These are phyloP conservation scores for Sugiyamaella valdiviana DNA, from an alignment of 805 yeast genomes.

Conservation along the genomic window DNA sequence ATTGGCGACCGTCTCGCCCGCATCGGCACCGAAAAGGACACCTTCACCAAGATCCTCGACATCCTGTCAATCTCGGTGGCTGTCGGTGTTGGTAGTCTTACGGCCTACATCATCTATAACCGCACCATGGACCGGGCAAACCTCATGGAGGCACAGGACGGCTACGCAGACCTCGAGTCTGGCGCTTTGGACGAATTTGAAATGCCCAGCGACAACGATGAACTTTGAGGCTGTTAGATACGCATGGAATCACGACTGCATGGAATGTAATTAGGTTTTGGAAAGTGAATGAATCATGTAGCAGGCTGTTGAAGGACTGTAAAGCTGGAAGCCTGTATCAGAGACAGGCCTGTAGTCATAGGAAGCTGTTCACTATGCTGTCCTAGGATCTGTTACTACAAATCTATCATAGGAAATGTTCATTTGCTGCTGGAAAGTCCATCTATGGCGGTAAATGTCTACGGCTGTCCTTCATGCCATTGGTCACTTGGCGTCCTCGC, in stretches of 20 bases:
- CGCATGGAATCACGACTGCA: slow-evolving; percentile 1
- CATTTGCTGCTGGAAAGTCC: too few relatives aligned
- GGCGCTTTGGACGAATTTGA: slow-evolving; percentile 29
- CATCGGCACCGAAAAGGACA: slow-evolving; percentile 50
- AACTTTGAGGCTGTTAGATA: not conserved
- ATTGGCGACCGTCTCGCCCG: slow-evolving; percentile 69
- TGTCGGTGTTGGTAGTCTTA: slow-evolving; percentile 43
- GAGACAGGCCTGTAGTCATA: too few relatives aligned
- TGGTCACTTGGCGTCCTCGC: slow-evolving; percentile 5
- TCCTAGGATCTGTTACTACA: too few relatives aligned
- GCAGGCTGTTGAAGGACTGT: too few relatives aligned
- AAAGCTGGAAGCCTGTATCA: too few relatives aligned
- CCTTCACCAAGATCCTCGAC: slow-evolving; percentile 53
- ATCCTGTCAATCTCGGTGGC: slow-evolving; percentile 56
- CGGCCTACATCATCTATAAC: slow-evolving; percentile 63
- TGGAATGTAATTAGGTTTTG: not conserved
- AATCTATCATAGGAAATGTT: too few relatives aligned
- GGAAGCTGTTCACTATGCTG: too few relatives aligned
- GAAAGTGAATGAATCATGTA: not conserved
- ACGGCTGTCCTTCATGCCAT: not conserved
- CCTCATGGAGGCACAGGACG: slow-evolving; percentile 23
- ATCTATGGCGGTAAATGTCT: not conserved
- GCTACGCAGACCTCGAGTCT: slow-evolving; percentile 16
- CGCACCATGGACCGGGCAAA: slow-evolving; percentile 37
- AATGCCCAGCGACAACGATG: slow-evolving; percentile 21